phyloP scores from a whole-genome alignment of 139 green algal species.

The Auxenochlorella pyrenoidosa region DNA sequence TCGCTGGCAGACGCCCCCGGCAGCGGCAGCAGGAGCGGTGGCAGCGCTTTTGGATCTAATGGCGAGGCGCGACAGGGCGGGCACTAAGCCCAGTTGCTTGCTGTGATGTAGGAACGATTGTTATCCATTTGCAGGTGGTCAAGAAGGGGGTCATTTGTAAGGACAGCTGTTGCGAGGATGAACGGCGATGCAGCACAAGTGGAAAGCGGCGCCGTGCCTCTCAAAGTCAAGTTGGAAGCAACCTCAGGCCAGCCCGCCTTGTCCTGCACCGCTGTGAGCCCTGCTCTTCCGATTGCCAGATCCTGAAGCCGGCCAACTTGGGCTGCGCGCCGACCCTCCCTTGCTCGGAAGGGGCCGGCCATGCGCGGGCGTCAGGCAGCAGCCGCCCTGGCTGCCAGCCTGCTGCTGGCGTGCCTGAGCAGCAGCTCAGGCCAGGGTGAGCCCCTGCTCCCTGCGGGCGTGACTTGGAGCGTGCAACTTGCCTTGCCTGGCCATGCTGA shows the following conservation, averaged over 20 bases:
- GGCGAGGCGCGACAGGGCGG: no score
- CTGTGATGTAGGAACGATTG: no score
- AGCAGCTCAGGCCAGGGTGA: not conserved
- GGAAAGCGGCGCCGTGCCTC: not conserved
- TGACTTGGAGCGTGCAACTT: no score
- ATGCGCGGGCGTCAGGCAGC: not conserved
- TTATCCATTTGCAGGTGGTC: no score
- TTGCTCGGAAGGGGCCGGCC: not conserved
- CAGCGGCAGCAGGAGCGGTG: not conserved
- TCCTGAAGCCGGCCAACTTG: no score
- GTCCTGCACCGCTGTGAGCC: no score
- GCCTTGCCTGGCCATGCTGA: no score
- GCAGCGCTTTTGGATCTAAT: no score
- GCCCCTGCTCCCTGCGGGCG: not conserved
- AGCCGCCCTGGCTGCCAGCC: not conserved
- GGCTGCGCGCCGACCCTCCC: no score
- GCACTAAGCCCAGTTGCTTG: not conserved
- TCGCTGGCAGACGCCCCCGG: not conserved
- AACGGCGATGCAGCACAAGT: not conserved
- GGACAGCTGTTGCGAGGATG: not conserved
- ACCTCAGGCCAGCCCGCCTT: not conserved
- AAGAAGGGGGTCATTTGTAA: not conserved
- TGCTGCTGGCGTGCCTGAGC: not conserved
- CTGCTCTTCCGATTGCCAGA: not conserved
- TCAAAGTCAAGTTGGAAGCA: not conserved